Conservation (phyloP, 495 filamentous ascomycete species). For the Platismatia glauca region DNA sequence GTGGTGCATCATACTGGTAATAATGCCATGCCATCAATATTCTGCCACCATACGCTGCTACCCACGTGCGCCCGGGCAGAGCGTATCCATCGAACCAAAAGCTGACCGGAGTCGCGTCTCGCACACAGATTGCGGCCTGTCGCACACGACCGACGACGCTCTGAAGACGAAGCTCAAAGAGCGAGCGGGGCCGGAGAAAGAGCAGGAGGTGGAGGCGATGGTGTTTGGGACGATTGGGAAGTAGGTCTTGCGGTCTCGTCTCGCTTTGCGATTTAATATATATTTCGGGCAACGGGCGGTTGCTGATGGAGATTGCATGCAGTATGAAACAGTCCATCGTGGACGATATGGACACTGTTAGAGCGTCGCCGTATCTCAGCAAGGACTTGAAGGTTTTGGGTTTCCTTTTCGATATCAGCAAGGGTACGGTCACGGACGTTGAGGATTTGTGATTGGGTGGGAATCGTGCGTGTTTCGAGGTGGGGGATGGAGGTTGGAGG, state of each 20-base stretch:
- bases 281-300: too few species aligned
- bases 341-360: slow-evolving; percentile 6
- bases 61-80: too few species aligned
- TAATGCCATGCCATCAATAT: too few species aligned
- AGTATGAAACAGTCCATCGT: slow-evolving; percentile 12
- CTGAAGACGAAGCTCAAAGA: slow-evolving; percentile 15
- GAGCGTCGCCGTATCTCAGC: slow-evolving; percentile 5
- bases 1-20: slow-evolving; percentile 24
- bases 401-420: slow-evolving; percentile 2
- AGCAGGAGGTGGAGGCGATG: slow-evolving; percentile 3
- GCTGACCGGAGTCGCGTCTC: not conserved
- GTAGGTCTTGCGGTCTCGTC: not conserved
- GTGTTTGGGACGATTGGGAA: slow-evolving; percentile 4
- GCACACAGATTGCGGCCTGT: slow-evolving; percentile 22
- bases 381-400: slow-evolving; percentile 8
- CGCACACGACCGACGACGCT: slow-evolving; percentile 14
- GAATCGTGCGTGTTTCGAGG: not conserved
- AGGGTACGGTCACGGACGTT: not conserved
- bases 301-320: not conserved
- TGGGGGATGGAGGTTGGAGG: not conserved
- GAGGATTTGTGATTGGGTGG: not conserved
- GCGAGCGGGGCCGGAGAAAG: slow-evolving; percentile 8
- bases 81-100: too few species aligned
- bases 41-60: too few species aligned
- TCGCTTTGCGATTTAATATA: too few species aligned